Evolutionary conservation across 306 rosid species (phyloP), one percentile per base, ranked within the genome.

Genomic region (Alnus glutinosa): DNA sequence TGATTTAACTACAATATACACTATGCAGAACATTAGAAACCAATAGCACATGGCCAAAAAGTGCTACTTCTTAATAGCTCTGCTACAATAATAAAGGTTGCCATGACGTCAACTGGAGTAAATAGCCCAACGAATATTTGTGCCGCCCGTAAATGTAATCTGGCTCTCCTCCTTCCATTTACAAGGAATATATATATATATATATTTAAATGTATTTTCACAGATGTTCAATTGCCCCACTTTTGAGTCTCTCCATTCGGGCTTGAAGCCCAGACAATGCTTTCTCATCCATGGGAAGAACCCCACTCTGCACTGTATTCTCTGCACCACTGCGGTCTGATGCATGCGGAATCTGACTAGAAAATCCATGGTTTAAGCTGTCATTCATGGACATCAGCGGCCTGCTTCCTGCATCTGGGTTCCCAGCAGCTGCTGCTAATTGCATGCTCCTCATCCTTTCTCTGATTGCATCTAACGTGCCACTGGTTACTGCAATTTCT

Each of bases 371-470:
- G 82, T 76, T 89, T 75, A 81, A 51, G 59, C 83, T 87, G 76
- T 95, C 98, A 72, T 88, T 89, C 72, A 87, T 86, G 78, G 67
- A 80, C 70, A 91, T 76, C 55, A 91, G 81, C 9, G 91, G 90
- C 87, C 92, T 89, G 58, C 79, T 77, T 75, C 82, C 94, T 15
- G 97, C 57, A 49, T 92, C 97, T 47, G 83, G 70, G 79, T 84
- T 83, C 68, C 97, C 98, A 75, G 86, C 86, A 39, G 96, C 88
- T 8, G 97, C 97, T 6, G 97, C 97, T 78, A 90, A 69, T 86
- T 93, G 98, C 98, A 96, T 93, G 85, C 86, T 93, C 87, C 92
- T 96, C 99, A 93, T 96, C 82, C 97, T 90, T 75, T 96, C 99
- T 82, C 98, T 86, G 66, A 96, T 91, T 28, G 98, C 98, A 81